These are phyloP conservation scores for Starmerella apicola DNA, from an alignment of 805 yeast species.

Conservation along the genomic window DNA sequence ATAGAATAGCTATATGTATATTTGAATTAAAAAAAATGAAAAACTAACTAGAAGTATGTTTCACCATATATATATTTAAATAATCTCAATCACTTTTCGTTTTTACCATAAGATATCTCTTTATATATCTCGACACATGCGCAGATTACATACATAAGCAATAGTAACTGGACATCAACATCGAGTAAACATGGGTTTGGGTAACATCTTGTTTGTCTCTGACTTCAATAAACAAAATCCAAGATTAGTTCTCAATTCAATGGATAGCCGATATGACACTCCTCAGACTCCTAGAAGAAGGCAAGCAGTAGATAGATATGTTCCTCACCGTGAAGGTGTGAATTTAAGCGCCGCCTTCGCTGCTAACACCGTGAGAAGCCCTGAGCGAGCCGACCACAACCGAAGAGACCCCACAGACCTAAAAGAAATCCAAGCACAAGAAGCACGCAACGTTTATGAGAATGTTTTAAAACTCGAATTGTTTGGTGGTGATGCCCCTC, in stretches of 20 bases:
- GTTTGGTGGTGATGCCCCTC: conserved; percentile 41
- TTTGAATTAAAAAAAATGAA: no score
- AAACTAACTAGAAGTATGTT: no score
- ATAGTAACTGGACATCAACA: no score
- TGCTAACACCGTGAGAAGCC: conserved; percentile 32
- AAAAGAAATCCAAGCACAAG: conserved; percentile 41
- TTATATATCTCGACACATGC: no score
- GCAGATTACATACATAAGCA: no score
- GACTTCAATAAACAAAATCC: no score
- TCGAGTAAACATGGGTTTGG: not conserved
- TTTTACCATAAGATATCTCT: no score
- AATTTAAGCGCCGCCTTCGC: conserved; percentile 78
- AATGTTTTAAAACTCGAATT: conserved; percentile 78
- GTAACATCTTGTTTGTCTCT: no score
- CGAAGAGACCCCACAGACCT: conserved; percentile 7
- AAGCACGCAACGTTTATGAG: conserved; percentile 73
- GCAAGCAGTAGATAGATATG: conserved; percentile 49
- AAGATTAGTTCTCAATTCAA: no score
- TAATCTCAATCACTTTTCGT: no score
- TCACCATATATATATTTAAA: no score
- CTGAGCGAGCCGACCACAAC: conserved; percentile 2
- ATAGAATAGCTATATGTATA: no score
- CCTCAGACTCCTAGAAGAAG: conserved; percentile 20
- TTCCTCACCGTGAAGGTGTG: conserved; percentile 77
- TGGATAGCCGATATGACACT: conserved; percentile 4